Percentiles rank a stretch among this genome's conserved stretches.
These are phyloP conservation scores for Gynochthodes officinalis DNA, from an alignment of 257 asterid genomes.

Conservation along the genomic window DNA sequence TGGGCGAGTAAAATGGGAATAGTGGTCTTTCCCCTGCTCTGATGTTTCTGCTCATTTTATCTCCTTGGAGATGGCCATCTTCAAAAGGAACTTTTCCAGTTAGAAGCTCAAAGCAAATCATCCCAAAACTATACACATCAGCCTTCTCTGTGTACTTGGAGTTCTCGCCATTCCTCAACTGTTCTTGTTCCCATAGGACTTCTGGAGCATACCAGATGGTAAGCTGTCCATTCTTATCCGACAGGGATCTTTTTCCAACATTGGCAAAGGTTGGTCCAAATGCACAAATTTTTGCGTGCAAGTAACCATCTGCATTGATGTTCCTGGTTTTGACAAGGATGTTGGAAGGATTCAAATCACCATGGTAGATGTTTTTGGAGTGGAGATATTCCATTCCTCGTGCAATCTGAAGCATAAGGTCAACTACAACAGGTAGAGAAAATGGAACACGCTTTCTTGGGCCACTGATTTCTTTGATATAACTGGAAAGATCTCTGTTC, in stretches of 20 bases:
- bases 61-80: slow-evolving; percentile 82
- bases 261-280: slow-evolving; percentile 42
- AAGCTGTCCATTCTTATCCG: slow-evolving; percentile 33
- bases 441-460: slow-evolving; percentile 68
- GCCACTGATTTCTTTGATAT: slow-evolving; percentile 62
- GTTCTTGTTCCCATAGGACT: slow-evolving; percentile 61
- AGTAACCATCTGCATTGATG: slow-evolving; percentile 44
- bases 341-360: slow-evolving; percentile 64
- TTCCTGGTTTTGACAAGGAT: slow-evolving; percentile 52
- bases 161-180: slow-evolving; percentile 16
- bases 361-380: slow-evolving; percentile 63
- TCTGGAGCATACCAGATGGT: slow-evolving; percentile 86
- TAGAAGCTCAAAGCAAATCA: slow-evolving; percentile 79
- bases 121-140: slow-evolving; percentile 84
- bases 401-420: slow-evolving; percentile 85
- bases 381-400: slow-evolving; percentile 96
- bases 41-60: slow-evolving; percentile 76
- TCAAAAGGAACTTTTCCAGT: slow-evolving; percentile 93
- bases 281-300: slow-evolving; percentile 70
- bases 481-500: slow-evolving; percentile 60
- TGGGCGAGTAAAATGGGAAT: slow-evolving; percentile 76
- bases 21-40: slow-evolving; percentile 89
- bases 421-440: slow-evolving; percentile 66
- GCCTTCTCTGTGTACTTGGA: slow-evolving; percentile 54
- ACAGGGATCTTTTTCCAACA: slow-evolving; percentile 32